A percentile compares a stretch with the other conserved stretches of the same genome.
phyloP scores from a whole-genome alignment of 2,329 filamentous ascomycete species.

The Venturia carpophila region DNA sequence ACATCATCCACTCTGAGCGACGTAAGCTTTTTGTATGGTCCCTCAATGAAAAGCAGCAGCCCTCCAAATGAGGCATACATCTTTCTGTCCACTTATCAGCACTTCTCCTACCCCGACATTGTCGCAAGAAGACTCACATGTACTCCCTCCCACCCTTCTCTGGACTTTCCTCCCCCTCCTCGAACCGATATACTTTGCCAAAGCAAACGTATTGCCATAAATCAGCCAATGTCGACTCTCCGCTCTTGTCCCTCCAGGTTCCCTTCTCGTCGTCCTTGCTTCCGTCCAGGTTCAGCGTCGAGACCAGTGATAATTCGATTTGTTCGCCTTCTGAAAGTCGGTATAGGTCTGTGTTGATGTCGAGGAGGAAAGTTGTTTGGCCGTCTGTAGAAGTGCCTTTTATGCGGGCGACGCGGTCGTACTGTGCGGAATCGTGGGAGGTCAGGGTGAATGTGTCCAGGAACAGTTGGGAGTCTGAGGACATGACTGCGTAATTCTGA shows the following conservation, averaged over 20 bases:
- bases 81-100: slow-evolving; percentile 52
- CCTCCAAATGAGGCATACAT: slow-evolving; percentile 93
- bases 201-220: slow-evolving; percentile 83
- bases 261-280: slow-evolving; percentile 44
- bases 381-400: slow-evolving; percentile 69
- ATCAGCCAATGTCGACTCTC: slow-evolving; percentile 57
- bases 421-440: slow-evolving; percentile 61
- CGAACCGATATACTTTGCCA: slow-evolving; percentile 83
- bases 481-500: slow-evolving; percentile 31
- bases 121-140: slow-evolving; percentile 2
- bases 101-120: no score
- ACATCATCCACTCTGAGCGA: slow-evolving; percentile 86
- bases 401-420: slow-evolving; percentile 89
- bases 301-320: slow-evolving; percentile 74
- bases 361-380: slow-evolving; percentile 70
- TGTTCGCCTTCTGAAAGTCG: slow-evolving; percentile 66
- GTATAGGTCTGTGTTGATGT: slow-evolving; percentile 92
- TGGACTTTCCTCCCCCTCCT: slow-evolving; percentile 72
- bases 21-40: slow-evolving; percentile 91
- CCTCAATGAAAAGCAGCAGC: slow-evolving; percentile 80
- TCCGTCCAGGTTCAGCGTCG: slow-evolving; percentile 79
- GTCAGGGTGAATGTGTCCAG: slow-evolving; percentile 86
- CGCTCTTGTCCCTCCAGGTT: slow-evolving; percentile 65
- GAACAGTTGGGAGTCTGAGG: slow-evolving; percentile 85
- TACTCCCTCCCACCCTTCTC: slow-evolving; percentile 82